Base-by-base conservation (phyloP, 257 asterid species). In the Nicotiana sylvestris region DNA sequence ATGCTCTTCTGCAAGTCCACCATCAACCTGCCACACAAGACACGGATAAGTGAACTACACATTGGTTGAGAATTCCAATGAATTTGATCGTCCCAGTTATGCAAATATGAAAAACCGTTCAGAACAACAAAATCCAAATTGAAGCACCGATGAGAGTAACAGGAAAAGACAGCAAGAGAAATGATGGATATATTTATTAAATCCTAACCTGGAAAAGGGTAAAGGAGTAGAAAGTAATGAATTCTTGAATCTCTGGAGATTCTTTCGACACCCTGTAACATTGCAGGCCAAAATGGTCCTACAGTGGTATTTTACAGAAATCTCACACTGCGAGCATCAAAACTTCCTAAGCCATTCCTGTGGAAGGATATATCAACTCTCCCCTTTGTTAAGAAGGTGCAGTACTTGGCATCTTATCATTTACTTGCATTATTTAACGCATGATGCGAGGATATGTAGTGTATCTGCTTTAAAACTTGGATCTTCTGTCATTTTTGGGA, bases 101-200 rank as follows among this genome's bases (percentile, higher is more conserved):
- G 29, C 46, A 51, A 56, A 18, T 49, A 76, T 76, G 46, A 32
- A 49, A 76, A 49, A 15, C 5, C 17, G 2, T 4, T 76, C 62
- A 76, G 80, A 76, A 13, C 27, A 13, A 76, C 16, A 51, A 51
- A 51, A 51, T 21, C 46, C 61, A 51, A 49, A 76, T 7, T 4
- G 29, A 74, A 74, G 64, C 80, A 76, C 29, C 80, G 9, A 76
- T 76, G 46, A 51, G 64, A 29, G 80, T 76, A 33, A 51, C 46
- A 29, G 5, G 80, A 76, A 72, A 76, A 76, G 46, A 51, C 46
- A 49, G 16, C 80, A 27, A 74, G 80, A 27, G 64, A 76, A 51
- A 51, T 76, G 80, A 49, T 16, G 13, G 30, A 51, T 29, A 51
- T 25, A 76, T 76, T 51, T 27, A 51, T 46, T 76, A 39, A 49